Base-by-base conservation (phyloP, 805 yeast species). In the Cyberlindnera mississippiensis region DNA sequence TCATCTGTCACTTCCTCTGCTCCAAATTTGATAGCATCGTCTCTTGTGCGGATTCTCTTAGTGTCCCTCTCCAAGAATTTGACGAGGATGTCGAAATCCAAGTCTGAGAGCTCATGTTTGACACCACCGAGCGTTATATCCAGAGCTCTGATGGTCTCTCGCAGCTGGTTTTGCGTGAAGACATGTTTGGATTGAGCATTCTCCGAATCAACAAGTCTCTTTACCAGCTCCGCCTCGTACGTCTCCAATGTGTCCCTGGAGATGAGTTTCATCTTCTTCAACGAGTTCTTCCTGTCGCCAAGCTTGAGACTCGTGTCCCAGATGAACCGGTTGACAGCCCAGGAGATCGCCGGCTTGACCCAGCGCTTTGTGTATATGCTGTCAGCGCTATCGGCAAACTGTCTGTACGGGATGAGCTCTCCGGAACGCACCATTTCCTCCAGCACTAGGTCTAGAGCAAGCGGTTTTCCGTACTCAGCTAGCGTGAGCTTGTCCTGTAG, bases 391-490 rank as follows among this genome's bases (percentile, higher is more conserved):
- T 18, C 36, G 6, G 28, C 31, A 37, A 59, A 68, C 15, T 49
- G 47, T 3, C 47, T 50, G 9, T 50, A 28, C 0, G 64, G 60
- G 1, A 64, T 51, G 33, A 68, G 48, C 30, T 54, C 54, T 1
- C 59, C 63, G 10, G 51, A 52, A 4, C 48, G 44, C 0, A 66
- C 55, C 19, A 67, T 45, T 8, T 48, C 53, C 34, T 67, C 68
- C 6, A 68, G 44, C 2, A 61, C 69, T 10, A 61, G 45, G 40
- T 64, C 69, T 16, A 68, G 48, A 3, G 67, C 59, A 40, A 57
- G 49, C 3, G 73, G 73, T 30, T 50, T 49, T 0, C 71, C 71
- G 32, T 58, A 59, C 14, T 55, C 49, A 0, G 62, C 57, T 2
- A 52, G 30, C 7, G 54, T 48, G 14, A 68, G 49, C 8, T 52